Conservation (phyloP, 1,284 basidiomycete genomes). For the Trichosporon sp. region DNA sequence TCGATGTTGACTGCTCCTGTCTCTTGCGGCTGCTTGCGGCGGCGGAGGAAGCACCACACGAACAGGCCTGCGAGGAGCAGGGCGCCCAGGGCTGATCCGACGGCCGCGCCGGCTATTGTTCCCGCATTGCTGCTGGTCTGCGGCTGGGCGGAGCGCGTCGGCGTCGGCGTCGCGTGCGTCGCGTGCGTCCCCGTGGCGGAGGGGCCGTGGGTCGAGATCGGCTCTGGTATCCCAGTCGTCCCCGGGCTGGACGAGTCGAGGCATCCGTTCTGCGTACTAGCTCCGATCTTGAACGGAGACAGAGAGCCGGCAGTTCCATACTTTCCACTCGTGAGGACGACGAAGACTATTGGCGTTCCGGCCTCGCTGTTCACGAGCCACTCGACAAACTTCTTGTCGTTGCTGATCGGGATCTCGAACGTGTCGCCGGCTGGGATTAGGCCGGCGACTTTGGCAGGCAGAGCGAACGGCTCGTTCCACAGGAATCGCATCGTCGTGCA, state of each 20-base stretch:
- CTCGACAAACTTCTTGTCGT: conserved; percentile 7
- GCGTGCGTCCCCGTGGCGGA: background rate
- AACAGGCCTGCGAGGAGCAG: background rate
- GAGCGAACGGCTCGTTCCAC: conserved; percentile 27
- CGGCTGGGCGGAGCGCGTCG: background rate
- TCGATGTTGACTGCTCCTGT: background rate
- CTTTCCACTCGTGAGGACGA: conserved; percentile 32
- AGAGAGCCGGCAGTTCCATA: conserved; percentile 34
- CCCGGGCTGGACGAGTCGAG: conserved; percentile 25
- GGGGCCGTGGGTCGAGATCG: background rate
- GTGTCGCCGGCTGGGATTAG: conserved; percentile 33
- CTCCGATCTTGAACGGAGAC: conserved; percentile 22
- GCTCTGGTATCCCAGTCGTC: background rate
- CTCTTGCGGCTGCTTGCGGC: background rate
- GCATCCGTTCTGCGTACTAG: conserved; percentile 23
- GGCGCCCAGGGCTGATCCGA: background rate
- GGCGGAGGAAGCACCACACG: background rate
- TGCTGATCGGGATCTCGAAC: conserved; percentile 26
- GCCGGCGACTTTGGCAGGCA: conserved; percentile 32
- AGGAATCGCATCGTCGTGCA: conserved; percentile 26
- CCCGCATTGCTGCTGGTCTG: background rate
- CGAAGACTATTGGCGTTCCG: conserved; percentile 30
- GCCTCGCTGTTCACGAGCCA: conserved; percentile 33
- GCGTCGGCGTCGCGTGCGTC: background rate
- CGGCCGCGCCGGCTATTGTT: background rate